Base-by-base conservation (phyloP, 352 stramenopile species). In the Thraustochytrium striatum region DNA sequence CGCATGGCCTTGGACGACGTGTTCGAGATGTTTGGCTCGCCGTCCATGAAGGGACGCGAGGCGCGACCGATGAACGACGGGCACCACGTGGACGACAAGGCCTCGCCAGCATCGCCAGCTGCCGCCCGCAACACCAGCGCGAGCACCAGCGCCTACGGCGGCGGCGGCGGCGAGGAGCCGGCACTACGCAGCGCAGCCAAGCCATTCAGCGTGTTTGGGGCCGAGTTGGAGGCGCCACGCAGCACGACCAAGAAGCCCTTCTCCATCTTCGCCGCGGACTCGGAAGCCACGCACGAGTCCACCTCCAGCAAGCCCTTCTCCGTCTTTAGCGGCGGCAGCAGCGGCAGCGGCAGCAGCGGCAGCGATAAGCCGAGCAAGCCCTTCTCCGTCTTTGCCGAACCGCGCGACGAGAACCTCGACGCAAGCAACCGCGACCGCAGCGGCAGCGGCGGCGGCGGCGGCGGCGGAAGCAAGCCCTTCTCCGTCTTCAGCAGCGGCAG, bases 1-100 rank as follows among this genome's bases (percentile, higher is more conserved):
- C 8, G 39, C 3, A 30, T 75, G 11, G 65, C 65, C 0, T 43
- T 75, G 65, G 65, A 75, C 50, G 65, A 75, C 36, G 61, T 75
- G 65, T 75, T 75, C 32, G 65, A 75, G 39, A 75, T 75, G 65
- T 75, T 75, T 32, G 65, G 65, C 25, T 75, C 65, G 16, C 65
- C 65, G 19, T 55, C 30, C 39, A 62, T 75, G 52, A 75, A 70
- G 52, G 3, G 9, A 25, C 11, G 13, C 33, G 33, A 61, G 25
- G 53, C 53, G n/a, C n/a, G n/a, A n/a, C n/a, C n/a, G n/a, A n/a
- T n/a, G n/a, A n/a, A n/a, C n/a, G n/a, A n/a, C n/a, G n/a, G n/a
- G n/a, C n/a, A n/a, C n/a, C n/a, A n/a, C n/a, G n/a, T n/a, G n/a
- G n/a, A n/a, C n/a, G n/a, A n/a, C n/a, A n/a, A n/a, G n/a, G n/a